A percentile compares a stretch with the other conserved stretches of the same genome.
Evolutionary conservation across 371 early-diverging fungal species (phyloP).

Genomic region (Saksenaea oblongispora): DNA sequence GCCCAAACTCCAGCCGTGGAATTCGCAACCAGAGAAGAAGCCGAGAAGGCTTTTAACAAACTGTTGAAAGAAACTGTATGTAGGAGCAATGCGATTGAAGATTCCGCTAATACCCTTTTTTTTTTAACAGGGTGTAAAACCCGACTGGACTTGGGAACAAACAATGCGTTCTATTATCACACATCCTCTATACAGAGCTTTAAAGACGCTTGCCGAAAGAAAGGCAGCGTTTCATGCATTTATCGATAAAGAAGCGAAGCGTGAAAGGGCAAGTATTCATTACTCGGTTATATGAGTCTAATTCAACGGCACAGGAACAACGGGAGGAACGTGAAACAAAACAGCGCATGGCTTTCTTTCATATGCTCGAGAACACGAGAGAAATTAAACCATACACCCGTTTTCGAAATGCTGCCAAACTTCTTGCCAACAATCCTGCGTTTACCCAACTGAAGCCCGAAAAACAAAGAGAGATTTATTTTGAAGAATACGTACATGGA

Average conservation of each 20-base stretch:
- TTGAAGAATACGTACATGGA: conserved; percentile 68
- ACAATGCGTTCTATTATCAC: conserved; percentile 84
- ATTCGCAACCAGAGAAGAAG: conserved; percentile 79
- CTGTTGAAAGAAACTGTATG: conserved; percentile 73
- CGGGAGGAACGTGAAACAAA: conserved; percentile 42
- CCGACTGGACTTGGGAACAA: conserved; percentile 91
- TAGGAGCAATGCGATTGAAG: not conserved
- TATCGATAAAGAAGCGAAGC: conserved; percentile 55
- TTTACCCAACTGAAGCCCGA: conserved; percentile 53
- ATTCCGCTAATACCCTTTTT: not conserved
- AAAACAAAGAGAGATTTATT: conserved; percentile 54
- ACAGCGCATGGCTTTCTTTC: conserved; percentile 43
- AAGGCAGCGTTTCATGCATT: conserved; percentile 80
- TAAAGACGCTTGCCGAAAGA: conserved; percentile 79
- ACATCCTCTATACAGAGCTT: conserved; percentile 82
- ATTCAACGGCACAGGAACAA: conserved; percentile 29
- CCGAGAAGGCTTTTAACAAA: conserved; percentile 79
- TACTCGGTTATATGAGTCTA: not conserved
- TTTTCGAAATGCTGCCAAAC: conserved; percentile 51
- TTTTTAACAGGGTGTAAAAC: conserved; percentile 62
- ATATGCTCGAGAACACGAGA: conserved; percentile 41
- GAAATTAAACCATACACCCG: conserved; percentile 54
- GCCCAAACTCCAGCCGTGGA: conserved; percentile 44
- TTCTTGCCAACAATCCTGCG: conserved; percentile 48
- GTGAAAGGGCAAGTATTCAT: conserved; percentile 45